phyloP scores from a whole-genome alignment of 352 stramenopile genomes.

The Phytophthora chlamydospora region DNA sequence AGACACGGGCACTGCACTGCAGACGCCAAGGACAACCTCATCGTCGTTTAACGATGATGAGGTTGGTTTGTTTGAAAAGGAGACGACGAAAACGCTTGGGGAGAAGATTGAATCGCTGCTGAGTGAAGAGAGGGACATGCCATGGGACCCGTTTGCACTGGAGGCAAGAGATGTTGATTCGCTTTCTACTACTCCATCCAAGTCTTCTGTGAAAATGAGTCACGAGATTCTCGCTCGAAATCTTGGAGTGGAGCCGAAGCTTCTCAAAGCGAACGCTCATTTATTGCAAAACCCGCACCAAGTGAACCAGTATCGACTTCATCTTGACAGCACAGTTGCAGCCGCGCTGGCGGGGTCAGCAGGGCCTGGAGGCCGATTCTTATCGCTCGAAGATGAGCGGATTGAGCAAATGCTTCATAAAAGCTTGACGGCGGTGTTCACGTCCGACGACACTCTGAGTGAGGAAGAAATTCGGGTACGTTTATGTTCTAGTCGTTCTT shows the following conservation, averaged over 20 bases:
- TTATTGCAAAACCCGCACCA: conserved; percentile 46
- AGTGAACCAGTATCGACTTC: conserved; percentile 50
- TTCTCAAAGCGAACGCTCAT: conserved; percentile 46
- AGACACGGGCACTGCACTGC: neutral
- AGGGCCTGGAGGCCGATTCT: conserved; percentile 34
- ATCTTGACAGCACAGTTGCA: conserved; percentile 29
- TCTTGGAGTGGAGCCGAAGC: conserved; percentile 43
- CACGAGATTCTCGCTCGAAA: conserved; percentile 36
- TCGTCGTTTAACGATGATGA: conserved; percentile 5
- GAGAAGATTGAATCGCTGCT: conserved; percentile 45
- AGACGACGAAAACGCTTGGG: conserved; percentile 25
- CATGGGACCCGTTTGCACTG: conserved; percentile 40
- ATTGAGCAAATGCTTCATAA: conserved; percentile 86
- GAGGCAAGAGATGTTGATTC: conserved; percentile 23
- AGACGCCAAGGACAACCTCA: neutral
- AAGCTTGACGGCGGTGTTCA: conserved; percentile 82
- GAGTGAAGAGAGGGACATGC: conserved; percentile 10
- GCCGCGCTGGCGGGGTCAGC: conserved; percentile 22
- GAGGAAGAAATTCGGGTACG: conserved; percentile 60
- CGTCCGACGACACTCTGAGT: conserved; percentile 71
- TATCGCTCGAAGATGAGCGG: conserved; percentile 77
- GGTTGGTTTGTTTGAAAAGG: neutral
- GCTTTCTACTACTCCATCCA: conserved; percentile 8
- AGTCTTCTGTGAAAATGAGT: conserved; percentile 4
- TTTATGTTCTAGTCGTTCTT: conserved; percentile 3